Percentiles rank a stretch among this genome's conserved stretches.
Evolutionary conservation across 306 rosid genomes (phyloP).

Genomic region (Ammopiptanthus mongolicus): DNA sequence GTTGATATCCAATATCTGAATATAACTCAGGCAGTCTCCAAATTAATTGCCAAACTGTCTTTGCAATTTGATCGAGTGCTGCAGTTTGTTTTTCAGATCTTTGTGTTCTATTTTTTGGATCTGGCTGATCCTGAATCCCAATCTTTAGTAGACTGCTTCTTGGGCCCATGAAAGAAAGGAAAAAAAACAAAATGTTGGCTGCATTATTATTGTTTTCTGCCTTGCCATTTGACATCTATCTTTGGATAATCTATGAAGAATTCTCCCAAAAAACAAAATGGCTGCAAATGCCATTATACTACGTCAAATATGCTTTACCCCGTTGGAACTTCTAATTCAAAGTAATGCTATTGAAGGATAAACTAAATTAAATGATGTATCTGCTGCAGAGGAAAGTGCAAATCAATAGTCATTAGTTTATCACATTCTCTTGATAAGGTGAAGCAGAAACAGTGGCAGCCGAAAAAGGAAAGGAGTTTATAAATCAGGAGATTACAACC

Average conservation of each 20-base stretch:
- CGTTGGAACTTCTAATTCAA: background rate
- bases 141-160: background rate
- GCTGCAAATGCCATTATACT: background rate
- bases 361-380: background rate
- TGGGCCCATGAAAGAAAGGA: background rate
- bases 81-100: background rate
- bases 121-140: background rate
- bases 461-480: no score
- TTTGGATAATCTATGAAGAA: background rate
- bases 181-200: background rate
- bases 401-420: no score
- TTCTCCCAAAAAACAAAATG: no score
- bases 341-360: background rate
- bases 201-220: background rate
- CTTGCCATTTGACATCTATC: background rate
- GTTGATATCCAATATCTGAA: background rate
- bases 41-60: background rate
- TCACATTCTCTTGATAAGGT: no score
- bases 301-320: background rate
- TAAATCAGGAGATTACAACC: no score
- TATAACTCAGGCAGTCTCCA: background rate
- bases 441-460: no score
- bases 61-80: background rate
- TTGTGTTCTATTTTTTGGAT: background rate
- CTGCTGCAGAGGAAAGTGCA: no score